Evolutionary conservation across 1,139 yeast genomes (phyloP).

Genomic region (Suhomyces atakaporum): DNA sequence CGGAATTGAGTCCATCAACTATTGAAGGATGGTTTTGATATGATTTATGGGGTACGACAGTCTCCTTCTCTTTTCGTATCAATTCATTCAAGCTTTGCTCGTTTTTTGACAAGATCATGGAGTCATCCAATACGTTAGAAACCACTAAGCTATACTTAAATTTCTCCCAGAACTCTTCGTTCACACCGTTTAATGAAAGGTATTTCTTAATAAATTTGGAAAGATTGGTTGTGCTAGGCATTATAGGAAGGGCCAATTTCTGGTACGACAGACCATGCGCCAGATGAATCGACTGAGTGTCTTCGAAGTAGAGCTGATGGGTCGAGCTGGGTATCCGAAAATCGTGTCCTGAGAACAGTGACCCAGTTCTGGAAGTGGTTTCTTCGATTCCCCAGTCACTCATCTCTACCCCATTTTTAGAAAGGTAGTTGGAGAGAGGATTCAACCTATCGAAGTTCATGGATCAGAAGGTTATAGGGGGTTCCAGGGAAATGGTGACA

Average conservation of each 20-base stretch:
- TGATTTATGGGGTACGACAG: background rate
- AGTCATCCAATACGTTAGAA: slow-evolving; percentile 45
- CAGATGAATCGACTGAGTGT: slow-evolving; percentile 4
- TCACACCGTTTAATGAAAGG: slow-evolving; percentile 21
- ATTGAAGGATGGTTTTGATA: slow-evolving; percentile 8
- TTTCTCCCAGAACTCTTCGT: slow-evolving; percentile 40
- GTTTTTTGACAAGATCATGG: slow-evolving; percentile 47
- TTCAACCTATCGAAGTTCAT: slow-evolving; percentile 40
- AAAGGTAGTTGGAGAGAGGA: slow-evolving; percentile 28
- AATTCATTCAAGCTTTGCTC: slow-evolving; percentile 32
- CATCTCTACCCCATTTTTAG: slow-evolving; percentile 23
- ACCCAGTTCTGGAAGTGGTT: slow-evolving; percentile 2
- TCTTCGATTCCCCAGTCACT: slow-evolving; percentile 51
- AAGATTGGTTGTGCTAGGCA: slow-evolving; percentile 27
- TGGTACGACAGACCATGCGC: slow-evolving; percentile 16
- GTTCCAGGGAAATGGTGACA: too few relatives aligned
- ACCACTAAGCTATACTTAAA: slow-evolving; percentile 44
- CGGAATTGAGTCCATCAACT: slow-evolving; percentile 15
- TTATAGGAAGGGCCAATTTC: slow-evolving; percentile 11
- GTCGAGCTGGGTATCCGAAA: slow-evolving; percentile 20
- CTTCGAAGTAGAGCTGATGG: slow-evolving; percentile 14
- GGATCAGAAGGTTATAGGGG: too few relatives aligned
- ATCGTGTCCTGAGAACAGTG: slow-evolving; percentile 5
- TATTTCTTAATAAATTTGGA: slow-evolving; percentile 32
- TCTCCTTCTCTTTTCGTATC: slow-evolving; percentile 2